Conservation (phyloP, 208 protist species). For the Leptomonas pyrrhocoris region DNA sequence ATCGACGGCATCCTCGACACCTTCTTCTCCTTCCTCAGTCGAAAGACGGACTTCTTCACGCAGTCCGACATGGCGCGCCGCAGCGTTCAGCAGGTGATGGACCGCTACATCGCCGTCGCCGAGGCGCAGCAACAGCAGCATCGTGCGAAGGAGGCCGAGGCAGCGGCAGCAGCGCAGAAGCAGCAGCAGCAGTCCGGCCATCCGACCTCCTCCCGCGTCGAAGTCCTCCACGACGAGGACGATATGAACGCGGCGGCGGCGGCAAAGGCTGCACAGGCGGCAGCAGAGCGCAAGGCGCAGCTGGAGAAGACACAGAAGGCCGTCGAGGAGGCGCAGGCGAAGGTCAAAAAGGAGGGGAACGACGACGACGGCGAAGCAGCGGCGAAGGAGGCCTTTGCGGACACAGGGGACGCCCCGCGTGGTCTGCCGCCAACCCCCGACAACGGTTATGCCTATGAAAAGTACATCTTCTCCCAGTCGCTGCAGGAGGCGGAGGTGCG, state of each 20-base stretch:
- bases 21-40: conserved; percentile 92
- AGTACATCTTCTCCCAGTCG: conserved; percentile 90
- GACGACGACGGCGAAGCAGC: conserved; percentile 43
- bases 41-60: conserved; percentile 95
- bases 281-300: conserved; percentile 56
- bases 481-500: conserved; percentile 91
- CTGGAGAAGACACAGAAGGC: conserved; percentile 55
- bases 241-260: conserved; percentile 44
- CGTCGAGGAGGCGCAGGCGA: conserved; percentile 43
- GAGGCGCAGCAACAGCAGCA: conserved; percentile 49
- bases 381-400: conserved; percentile 38
- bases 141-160: conserved; percentile 25
- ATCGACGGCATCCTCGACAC: conserved; percentile 91
- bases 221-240: conserved; percentile 82
- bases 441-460: conserved; percentile 90
- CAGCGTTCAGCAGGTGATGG: conserved; percentile 57
- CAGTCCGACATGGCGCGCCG: conserved; percentile 68
- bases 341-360: conserved; percentile 37
- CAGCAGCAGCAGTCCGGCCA: conserved; percentile 18
- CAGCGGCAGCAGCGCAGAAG: conserved; percentile 12
- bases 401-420: conserved; percentile 73
- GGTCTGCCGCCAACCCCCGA: conserved; percentile 74
- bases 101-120: conserved; percentile 56
- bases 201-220: conserved; percentile 56
- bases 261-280: conserved; percentile 54